A percentile compares a stretch with the other conserved stretches of the same genome.
These are phyloP conservation scores for Sclerotinia sclerotiorum DNA, from an alignment of 2,329 filamentous ascomycete genomes.

Conservation along the genomic window DNA sequence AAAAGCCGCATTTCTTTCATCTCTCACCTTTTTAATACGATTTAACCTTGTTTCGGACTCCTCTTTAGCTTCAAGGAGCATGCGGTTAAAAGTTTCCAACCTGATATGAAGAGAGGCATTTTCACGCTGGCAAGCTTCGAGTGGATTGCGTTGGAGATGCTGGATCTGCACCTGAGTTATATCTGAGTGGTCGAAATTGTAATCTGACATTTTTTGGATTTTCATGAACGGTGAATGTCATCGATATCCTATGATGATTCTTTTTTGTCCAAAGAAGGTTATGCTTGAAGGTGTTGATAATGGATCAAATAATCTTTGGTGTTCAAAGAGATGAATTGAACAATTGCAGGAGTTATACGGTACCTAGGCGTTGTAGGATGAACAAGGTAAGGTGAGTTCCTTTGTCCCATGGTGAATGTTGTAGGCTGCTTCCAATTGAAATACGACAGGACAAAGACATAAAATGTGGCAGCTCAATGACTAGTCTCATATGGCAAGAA, in stretches of 20 bases:
- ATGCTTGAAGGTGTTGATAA: not conserved
- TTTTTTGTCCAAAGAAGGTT: not conserved
- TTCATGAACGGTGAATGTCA: not conserved
- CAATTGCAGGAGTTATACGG: not conserved
- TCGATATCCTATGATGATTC: not conserved
- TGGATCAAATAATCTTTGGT: not conserved
- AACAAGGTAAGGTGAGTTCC: slow-evolving; percentile 3
- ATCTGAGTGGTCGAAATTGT: slow-evolving; percentile 10
- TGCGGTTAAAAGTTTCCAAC: slow-evolving; percentile 1
- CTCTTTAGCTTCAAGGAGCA: slow-evolving; percentile 5
- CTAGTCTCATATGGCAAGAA: not conserved
- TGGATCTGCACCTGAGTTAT: not conserved
- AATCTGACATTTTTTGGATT: slow-evolving; percentile 10
- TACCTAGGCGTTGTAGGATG: not conserved
- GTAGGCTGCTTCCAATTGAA: slow-evolving; percentile 9
- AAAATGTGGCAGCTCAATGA: not conserved
- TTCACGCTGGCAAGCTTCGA: slow-evolving; percentile 20
- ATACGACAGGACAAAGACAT: not conserved
- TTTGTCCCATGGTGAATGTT: slow-evolving; percentile 8
- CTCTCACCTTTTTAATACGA: not conserved
- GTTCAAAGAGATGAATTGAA: not conserved
- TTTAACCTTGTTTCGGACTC: not conserved
- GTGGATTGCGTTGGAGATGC: slow-evolving; percentile 3
- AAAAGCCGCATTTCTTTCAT: slow-evolving; percentile 2
- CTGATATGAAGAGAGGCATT: slow-evolving; percentile 1